Conservation (phyloP, 2,329 filamentous ascomycete genomes). For the Endothia cerciana region DNA sequence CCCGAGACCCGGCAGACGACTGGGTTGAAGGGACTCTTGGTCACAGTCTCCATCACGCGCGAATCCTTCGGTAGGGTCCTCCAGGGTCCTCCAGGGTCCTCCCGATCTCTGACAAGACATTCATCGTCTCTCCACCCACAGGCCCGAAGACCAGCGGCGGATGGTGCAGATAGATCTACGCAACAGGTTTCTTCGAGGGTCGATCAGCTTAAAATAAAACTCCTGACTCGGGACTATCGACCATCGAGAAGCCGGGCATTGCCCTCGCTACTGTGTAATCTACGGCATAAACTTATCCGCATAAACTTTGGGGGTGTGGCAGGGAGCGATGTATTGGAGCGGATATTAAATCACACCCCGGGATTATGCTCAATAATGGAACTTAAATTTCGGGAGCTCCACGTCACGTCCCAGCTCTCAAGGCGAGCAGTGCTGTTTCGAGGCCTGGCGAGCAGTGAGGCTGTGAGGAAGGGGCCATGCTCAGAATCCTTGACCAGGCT, state of each 20-base stretch:
- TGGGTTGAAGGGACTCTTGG: too few relatives aligned
- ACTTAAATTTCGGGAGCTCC: constrained; percentile 1
- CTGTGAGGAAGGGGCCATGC: constrained; percentile 1
- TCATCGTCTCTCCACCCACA: neutral
- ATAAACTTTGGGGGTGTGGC: neutral
- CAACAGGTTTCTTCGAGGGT: neutral
- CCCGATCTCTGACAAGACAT: neutral
- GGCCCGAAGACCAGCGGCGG: neutral
- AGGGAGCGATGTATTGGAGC: neutral
- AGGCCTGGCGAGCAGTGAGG: neutral
- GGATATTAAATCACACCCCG: constrained; percentile 6
- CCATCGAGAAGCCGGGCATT: neutral
- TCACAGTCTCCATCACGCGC: neutral
- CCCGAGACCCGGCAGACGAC: too few relatives aligned
- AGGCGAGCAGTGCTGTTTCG: neutral
- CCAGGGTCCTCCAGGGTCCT: too few relatives aligned
- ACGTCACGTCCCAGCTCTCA: constrained; percentile 1
- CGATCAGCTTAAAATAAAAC: neutral
- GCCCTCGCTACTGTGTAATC: neutral
- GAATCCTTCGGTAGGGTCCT: neutral
- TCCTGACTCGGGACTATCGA: neutral
- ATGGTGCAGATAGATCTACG: neutral
- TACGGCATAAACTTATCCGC: neutral
- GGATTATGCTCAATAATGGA: constrained; percentile 3
- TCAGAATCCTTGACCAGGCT: constrained; percentile 1